A percentile compares a stretch with the other conserved stretches of the same genome.
Evolutionary conservation across 331 rosid species (phyloP).

Genomic region (Spiraea crenata): DNA sequence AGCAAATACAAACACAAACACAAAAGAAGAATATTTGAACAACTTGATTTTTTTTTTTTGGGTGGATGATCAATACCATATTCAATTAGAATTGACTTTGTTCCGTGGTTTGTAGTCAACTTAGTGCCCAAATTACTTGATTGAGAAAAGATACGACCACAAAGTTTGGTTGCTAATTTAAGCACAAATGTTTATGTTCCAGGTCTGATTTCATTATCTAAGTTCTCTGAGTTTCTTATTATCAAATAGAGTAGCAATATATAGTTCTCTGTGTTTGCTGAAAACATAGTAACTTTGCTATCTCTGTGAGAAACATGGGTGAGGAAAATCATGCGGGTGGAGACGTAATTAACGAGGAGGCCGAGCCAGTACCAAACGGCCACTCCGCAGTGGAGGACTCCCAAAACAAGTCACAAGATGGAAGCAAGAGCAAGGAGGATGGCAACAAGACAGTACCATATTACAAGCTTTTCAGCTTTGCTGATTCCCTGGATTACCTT

Average conservation of each 20-base stretch:
- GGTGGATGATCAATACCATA: neutral
- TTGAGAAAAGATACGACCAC: too few relatives aligned
- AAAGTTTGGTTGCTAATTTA: neutral
- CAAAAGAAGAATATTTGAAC: too few relatives aligned
- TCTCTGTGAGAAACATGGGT: constrained; percentile 22
- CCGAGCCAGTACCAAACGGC: constrained; percentile 25
- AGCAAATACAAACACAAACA: too few relatives aligned
- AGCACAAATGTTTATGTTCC: neutral
- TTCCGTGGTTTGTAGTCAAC: too few relatives aligned
- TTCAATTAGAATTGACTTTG: too few relatives aligned
- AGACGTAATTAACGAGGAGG: constrained; percentile 22
- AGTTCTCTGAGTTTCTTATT: neutral
- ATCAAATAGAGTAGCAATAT: neutral
- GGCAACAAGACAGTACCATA: constrained; percentile 43
- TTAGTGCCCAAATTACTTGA: neutral
- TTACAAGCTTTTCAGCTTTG: constrained; percentile 75
- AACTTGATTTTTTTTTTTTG: neutral
- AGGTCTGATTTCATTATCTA: neutral
- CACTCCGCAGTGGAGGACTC: constrained; percentile 19
- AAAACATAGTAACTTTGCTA: neutral
- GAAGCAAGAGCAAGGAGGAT: constrained; percentile 36
- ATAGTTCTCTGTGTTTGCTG: neutral
- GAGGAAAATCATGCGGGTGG: constrained; percentile 23
- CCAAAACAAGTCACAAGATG: constrained; percentile 23
- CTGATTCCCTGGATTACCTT: constrained; percentile 58